Evolutionary conservation across 2,329 filamentous ascomycete species (phyloP), one percentile per base, ranked within the genome.

Genomic region (Calonectria hongkongensis): DNA sequence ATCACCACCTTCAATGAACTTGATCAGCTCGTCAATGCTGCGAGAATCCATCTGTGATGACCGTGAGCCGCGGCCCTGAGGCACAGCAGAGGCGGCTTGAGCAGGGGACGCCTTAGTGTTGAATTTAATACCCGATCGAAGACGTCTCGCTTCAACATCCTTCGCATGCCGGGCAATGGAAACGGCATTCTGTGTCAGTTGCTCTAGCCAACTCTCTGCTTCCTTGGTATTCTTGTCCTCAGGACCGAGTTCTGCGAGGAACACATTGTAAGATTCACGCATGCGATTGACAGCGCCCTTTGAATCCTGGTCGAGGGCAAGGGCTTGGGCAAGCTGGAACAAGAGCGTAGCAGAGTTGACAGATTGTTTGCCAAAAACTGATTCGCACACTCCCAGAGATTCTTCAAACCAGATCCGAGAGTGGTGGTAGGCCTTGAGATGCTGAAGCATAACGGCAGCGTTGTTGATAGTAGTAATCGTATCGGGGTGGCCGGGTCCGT

Each of bases 391-490:
- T 51, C 91, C 90, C 65, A 98, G 91, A 12, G 96, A 97, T 76
- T 95, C 94, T 85, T 98, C 97, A 82, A 99, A 99, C 97, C 97
- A 99, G 74, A 96, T 89, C 65, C 97, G 93, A 56, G 96, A 98
- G 85, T 98, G 95, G 79, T 96, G 93, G 87, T 98, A 99, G 73
- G 94, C 93, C 88, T 98, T 98, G 79, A 98, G 90, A 69, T 95
- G 93, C 85, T 99, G 97, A 71, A 99, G 92, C 97, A 99, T 99
- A 73, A 99, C 97, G 9, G 97, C 97, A 25, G 95, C 96, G 81
- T 99, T 99, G 90, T 98, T 99, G 85, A 98, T 94, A 18, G 97
- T 98, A 10, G 97, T 99, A 85, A 99, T 98, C 10, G 95, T 98
- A 86, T 99, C 97, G 3, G 97, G 97, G 85, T 99, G 97, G 80